Conservation (phyloP, 2,329 filamentous ascomycete genomes). For the Elsinoe ampelina region DNA sequence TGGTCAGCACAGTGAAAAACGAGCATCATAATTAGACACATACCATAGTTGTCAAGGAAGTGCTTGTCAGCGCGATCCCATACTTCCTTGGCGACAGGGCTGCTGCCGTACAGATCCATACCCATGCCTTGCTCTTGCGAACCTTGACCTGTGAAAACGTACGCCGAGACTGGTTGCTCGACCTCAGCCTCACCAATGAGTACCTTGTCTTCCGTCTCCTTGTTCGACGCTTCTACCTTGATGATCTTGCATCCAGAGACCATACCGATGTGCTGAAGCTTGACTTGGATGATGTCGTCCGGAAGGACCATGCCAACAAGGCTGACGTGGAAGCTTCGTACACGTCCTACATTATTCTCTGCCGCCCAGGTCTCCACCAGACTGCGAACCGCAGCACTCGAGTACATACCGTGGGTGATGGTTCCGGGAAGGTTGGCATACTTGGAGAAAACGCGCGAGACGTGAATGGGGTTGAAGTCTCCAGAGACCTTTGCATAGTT, state of each 20-base stretch:
- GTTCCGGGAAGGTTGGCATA: slow-evolving; percentile 94
- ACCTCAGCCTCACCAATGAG: slow-evolving; percentile 92
- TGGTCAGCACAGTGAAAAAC: slow-evolving; percentile 4
- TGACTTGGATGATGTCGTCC: slow-evolving; percentile 90
- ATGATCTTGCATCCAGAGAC: slow-evolving; percentile 97
- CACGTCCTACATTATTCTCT: slow-evolving; percentile 95
- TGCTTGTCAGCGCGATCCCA: slow-evolving; percentile 98
- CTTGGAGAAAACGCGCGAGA: slow-evolving; percentile 89
- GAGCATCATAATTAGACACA: slow-evolving; percentile 24
- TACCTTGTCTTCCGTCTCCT: slow-evolving; percentile 93
- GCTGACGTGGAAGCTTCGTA: slow-evolving; percentile 92
- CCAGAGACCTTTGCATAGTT: slow-evolving; percentile 96
- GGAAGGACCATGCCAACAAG: slow-evolving; percentile 98
- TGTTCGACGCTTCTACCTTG: slow-evolving; percentile 94
- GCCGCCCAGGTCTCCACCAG: slow-evolving; percentile 98
- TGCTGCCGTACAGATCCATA: slow-evolving; percentile 95
- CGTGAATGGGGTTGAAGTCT: slow-evolving; percentile 98
- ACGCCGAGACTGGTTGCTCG: slow-evolving; percentile 91
- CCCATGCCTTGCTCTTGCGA: slow-evolving; percentile 99
- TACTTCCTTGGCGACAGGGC: slow-evolving; percentile 87
- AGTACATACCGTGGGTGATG: slow-evolving; percentile 99
- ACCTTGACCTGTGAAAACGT: slow-evolving; percentile 96
- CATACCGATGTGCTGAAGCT: slow-evolving; percentile 95
- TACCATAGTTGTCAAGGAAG: slow-evolving; percentile 96
- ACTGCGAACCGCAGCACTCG: slow-evolving; percentile 88